phyloP scores from a whole-genome alignment of 2,329 filamentous ascomycete species.

The Xylariaceae sp. region DNA sequence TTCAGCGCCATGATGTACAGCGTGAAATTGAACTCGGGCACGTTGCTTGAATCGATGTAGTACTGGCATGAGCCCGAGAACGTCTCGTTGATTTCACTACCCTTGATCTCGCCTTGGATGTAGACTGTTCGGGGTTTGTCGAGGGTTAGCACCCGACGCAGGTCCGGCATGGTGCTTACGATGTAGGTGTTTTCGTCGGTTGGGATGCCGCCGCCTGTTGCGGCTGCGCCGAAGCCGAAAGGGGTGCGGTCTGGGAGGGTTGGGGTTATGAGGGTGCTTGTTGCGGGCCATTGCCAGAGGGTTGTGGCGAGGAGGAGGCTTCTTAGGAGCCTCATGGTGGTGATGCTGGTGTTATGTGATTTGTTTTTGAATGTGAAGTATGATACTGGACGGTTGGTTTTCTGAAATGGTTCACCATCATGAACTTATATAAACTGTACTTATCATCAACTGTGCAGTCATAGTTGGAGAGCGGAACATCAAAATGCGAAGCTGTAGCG shows the following conservation, averaged over 20 bases:
- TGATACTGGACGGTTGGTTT: background rate
- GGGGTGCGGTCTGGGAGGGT: conserved; percentile 18
- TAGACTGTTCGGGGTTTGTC: conserved; percentile 18
- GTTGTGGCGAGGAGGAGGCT: background rate
- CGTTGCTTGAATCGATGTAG: conserved; percentile 20
- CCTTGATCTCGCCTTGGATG: conserved; percentile 19
- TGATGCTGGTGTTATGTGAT: background rate
- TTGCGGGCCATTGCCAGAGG: background rate
- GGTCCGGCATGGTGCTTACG: conserved; percentile 22
- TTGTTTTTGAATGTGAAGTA: background rate
- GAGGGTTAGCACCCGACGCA: conserved; percentile 15
- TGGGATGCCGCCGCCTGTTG: conserved; percentile 15
- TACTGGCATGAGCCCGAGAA: conserved; percentile 18
- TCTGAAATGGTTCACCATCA: background rate
- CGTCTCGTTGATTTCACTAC: conserved; percentile 19
- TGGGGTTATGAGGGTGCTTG: background rate
- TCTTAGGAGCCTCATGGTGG: conserved; percentile 3
- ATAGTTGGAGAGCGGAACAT: conserved; percentile 10
- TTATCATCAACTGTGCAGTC: background rate
- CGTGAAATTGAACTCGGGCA: conserved; percentile 19
- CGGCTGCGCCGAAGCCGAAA: conserved; percentile 21
- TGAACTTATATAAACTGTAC: background rate
- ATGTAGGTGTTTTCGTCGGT: conserved; percentile 15
- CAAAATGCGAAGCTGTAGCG: conserved; percentile 2
- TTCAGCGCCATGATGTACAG: conserved; percentile 22